phyloP scores from a whole-genome alignment of 1,284 basidiomycete genomes.

The Marasmius sp. region DNA sequence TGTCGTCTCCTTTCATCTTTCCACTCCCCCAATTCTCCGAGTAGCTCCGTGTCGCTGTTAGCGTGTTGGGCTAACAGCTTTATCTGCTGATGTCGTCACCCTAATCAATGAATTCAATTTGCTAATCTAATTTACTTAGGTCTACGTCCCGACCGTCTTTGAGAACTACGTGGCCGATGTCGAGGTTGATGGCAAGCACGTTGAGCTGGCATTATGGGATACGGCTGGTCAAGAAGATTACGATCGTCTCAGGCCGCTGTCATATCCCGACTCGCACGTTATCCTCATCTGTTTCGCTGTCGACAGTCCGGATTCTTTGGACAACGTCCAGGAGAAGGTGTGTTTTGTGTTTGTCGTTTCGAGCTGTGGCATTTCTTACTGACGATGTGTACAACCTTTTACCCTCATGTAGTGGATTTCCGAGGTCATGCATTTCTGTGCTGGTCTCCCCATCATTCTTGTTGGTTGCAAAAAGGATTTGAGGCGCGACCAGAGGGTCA shows the following conservation, averaged over 20 bases:
- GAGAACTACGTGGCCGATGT: constrained; percentile 88
- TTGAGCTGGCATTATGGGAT: constrained; percentile 94
- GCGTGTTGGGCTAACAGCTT: background rate
- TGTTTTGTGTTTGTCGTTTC: constrained; percentile 24
- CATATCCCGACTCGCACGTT: constrained; percentile 89
- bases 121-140: constrained; percentile 42
- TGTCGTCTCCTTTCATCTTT: constrained; percentile 18
- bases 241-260: constrained; percentile 80
- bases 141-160: constrained; percentile 92
- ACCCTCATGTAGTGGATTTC: constrained; percentile 75
- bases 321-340: constrained; percentile 96
- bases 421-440: constrained; percentile 92
- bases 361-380: constrained; percentile 1
- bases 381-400: too few species aligned
- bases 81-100: background rate
- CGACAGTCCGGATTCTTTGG: constrained; percentile 89
- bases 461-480: constrained; percentile 94
- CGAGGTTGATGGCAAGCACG: constrained; percentile 88
- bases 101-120: background rate
- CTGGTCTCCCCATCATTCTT: constrained; percentile 84
- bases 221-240: constrained; percentile 92
- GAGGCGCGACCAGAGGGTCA: constrained; percentile 75
- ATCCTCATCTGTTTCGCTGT: constrained; percentile 94
- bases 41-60: constrained; percentile 2
- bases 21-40: background rate